phyloP scores from a whole-genome alignment of 257 asterid species.

The Solanum pinnatisectum region DNA sequence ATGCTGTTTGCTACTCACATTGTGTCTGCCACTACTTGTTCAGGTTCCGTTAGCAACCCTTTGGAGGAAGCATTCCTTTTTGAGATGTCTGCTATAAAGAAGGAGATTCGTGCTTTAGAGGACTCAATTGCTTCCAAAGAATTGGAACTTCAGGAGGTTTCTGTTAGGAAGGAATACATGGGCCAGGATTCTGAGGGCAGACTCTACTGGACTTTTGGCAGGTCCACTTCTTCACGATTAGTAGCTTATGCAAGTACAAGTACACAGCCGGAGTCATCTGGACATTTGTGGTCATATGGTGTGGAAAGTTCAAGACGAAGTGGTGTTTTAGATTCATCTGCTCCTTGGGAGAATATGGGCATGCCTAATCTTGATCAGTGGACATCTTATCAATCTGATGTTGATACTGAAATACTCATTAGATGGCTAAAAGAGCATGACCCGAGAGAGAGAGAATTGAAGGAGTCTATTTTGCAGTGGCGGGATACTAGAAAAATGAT shows the following conservation, averaged over 20 bases:
- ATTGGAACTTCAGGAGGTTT: slow-evolving; percentile 45
- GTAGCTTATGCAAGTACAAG: slow-evolving; percentile 44
- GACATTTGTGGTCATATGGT: neutral
- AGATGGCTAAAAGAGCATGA: slow-evolving; percentile 71
- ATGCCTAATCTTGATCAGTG: slow-evolving; percentile 55
- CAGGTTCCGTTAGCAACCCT: slow-evolving; percentile 17
- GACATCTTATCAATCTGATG: slow-evolving; percentile 57
- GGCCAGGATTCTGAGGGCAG: slow-evolving; percentile 90
- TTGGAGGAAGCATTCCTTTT: slow-evolving; percentile 27
- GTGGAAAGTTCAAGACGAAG: slow-evolving; percentile 4
- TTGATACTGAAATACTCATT: slow-evolving; percentile 53
- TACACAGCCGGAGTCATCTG: slow-evolving; percentile 19
- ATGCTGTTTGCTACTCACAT: slow-evolving; percentile 15
- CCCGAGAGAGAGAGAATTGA: slow-evolving; percentile 62
- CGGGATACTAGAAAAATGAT: slow-evolving; percentile 37
- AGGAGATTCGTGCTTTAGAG: slow-evolving; percentile 44
- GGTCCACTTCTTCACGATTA: slow-evolving; percentile 44
- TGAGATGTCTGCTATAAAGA: slow-evolving; percentile 33
- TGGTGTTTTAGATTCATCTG: slow-evolving; percentile 5
- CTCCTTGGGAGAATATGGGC: slow-evolving; percentile 27
- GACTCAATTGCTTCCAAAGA: slow-evolving; percentile 50
- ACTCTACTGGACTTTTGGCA: slow-evolving; percentile 60
- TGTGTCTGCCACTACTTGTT: slow-evolving; percentile 14
- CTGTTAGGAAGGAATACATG: slow-evolving; percentile 64
- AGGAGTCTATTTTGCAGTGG: slow-evolving; percentile 59